These are phyloP conservation scores for Carex sylvatica DNA, from an alignment of 202 grass and related monocot species.

Conservation along the genomic window DNA sequence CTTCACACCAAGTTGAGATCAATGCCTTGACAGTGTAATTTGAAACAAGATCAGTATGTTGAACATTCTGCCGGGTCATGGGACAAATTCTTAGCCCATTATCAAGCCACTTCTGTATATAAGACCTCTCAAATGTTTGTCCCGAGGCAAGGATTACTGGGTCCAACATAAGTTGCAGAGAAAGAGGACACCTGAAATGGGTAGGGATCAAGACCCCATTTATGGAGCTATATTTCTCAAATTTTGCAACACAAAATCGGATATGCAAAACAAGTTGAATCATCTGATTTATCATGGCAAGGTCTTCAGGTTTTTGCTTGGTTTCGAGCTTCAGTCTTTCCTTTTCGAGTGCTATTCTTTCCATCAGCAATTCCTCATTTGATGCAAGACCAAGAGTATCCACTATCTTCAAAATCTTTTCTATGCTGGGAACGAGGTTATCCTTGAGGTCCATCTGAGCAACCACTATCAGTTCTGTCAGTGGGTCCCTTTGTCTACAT, in stretches of 20 bases:
- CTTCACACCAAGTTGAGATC: conserved; percentile 80
- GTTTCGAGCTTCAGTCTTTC: conserved; percentile 35
- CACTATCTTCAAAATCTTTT: conserved; percentile 42
- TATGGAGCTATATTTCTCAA: conserved; percentile 39
- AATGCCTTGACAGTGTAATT: conserved; percentile 78
- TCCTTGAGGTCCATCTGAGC: conserved; percentile 39
- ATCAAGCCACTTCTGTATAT: conserved; percentile 78
- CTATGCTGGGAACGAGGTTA: conserved; percentile 36
- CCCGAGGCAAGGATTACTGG: conserved; percentile 51
- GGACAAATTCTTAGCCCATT: conserved; percentile 67
- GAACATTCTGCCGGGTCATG: conserved; percentile 59
- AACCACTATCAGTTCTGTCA: conserved; percentile 31
- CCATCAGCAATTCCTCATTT: conserved; percentile 39
- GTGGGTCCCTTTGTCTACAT: conserved; percentile 24
- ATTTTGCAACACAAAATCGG: conserved; percentile 35
- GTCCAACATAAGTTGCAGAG: conserved; percentile 46
- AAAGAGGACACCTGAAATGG: conserved; percentile 48
- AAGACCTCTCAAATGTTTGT: conserved; percentile 68
- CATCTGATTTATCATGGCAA: conserved; percentile 31
- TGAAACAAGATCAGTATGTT: conserved; percentile 53
- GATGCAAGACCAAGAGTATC: conserved; percentile 38
- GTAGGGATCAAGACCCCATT: conserved; percentile 36
- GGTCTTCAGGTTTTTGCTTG: conserved; percentile 30
- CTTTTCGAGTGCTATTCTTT: conserved; percentile 45
- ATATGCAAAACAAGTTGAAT: conserved; percentile 37